Conservation (phyloP, 352 stramenopile genomes). For the Thraustochytrium striatum region DNA sequence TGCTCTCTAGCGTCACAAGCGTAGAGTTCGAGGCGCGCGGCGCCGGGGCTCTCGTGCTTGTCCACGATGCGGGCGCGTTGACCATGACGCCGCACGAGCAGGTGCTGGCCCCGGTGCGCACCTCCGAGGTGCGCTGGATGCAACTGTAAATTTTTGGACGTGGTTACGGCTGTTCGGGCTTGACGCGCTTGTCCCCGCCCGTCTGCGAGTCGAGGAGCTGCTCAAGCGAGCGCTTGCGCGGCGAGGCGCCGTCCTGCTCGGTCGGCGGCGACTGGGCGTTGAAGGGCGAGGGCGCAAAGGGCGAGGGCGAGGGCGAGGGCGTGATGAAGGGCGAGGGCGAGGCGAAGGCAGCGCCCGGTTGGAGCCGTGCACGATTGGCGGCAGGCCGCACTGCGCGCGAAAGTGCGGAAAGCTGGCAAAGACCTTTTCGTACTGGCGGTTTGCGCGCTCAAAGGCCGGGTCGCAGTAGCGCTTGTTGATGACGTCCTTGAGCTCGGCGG, state of each 20-base stretch:
- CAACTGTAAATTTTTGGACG: neutral
- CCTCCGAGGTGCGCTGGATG: constrained; percentile 12
- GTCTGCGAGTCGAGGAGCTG: constrained; percentile 16
- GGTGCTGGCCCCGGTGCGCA: neutral
- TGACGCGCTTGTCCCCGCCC: no score
- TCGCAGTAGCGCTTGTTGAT: constrained; percentile 33
- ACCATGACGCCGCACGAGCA: neutral
- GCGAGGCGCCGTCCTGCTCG: neutral
- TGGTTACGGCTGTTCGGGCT: neutral
- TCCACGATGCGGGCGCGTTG: neutral
- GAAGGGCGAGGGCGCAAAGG: constrained; percentile 32
- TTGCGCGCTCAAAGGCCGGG: constrained; percentile 17
- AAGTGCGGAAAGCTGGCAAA: constrained; percentile 4
- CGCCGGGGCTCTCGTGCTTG: neutral
- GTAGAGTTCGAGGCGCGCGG: neutral
- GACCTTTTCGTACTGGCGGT: constrained; percentile 36
- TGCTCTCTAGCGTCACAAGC: neutral
- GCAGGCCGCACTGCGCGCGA: constrained; percentile 37
- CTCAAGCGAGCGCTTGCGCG: constrained; percentile 15
- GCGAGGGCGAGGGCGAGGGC: constrained; percentile 16
- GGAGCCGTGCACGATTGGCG: constrained; percentile 1
- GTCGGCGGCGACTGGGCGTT: neutral
- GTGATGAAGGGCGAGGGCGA: constrained; percentile 9
- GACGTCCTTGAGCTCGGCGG: constrained; percentile 33
- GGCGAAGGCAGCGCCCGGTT: neutral